phyloP scores from a whole-genome alignment of 192 early-diverging fungal species.

The Gorgonomyces haynaldii region DNA sequence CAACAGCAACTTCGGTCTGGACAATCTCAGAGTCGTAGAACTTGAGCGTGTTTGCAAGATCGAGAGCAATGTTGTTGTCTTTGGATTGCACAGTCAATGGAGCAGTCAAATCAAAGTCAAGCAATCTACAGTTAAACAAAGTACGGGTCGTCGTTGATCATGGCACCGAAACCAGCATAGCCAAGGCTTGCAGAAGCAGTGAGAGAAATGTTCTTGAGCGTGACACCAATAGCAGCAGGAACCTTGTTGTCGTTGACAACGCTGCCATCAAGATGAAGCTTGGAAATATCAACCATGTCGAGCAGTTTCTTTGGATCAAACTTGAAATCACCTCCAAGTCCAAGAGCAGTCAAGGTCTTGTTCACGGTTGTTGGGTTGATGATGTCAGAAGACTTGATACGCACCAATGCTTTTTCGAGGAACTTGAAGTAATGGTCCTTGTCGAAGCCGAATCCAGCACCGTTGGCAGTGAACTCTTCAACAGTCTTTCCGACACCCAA shows the following conservation, averaged over 20 bases:
- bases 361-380: constrained; percentile 1
- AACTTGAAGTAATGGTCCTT: not conserved
- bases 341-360: too few relatives aligned
- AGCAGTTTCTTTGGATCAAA: too few relatives aligned
- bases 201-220: not conserved
- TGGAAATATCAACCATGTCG: too few relatives aligned
- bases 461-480: not conserved
- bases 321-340: too few relatives aligned
- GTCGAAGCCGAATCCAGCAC: constrained; percentile 5
- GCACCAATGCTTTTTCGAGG: not conserved
- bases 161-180: not conserved
- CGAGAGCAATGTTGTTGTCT: not conserved
- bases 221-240: not conserved
- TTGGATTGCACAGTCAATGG: not conserved
- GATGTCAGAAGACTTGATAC: not conserved
- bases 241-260: too few relatives aligned
- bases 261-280: too few relatives aligned
- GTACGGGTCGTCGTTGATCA: not conserved
- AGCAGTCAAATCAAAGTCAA: not conserved
- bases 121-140: not conserved
- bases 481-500: not conserved
- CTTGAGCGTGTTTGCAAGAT: not conserved
- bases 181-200: not conserved
- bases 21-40: not conserved
- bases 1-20: not conserved